Base-by-base conservation (phyloP, 805 yeast genomes). In the Ogataea angusta region DNA sequence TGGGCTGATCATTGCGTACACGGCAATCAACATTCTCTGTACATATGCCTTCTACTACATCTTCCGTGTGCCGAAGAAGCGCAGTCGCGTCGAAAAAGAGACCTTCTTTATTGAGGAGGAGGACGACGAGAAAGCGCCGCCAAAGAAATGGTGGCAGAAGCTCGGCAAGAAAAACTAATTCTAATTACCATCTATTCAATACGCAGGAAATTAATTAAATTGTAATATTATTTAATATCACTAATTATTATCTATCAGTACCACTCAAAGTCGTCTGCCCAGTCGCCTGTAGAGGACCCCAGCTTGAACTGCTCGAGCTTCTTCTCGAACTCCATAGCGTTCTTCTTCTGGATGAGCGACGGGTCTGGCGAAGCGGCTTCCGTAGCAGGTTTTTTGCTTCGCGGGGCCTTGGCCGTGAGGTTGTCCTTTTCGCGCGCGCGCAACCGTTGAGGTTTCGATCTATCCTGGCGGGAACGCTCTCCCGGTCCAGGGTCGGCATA, bases 21-120 rank as follows among this genome's bases (percentile, higher is more conserved):
- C 72, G 38, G 62, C 56, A 18, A 60, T 74, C 49, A 71, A 76
- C 51, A 46, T 62, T 13, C 5, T 34, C 3, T 38, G 62, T 33
- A 46, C 59, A 5, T 38, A 54, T 27, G 40, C 47, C 40, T 38
- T 56, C 42, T 71, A 70, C 55, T 71, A 82, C 80, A 53, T 75
- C 25, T 74, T 80, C 21, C 73, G 90, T 67, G 89, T 82, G 42
- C 90, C 90, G 31, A 81, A 80, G 54, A 42, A 37, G 34, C 22
- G 38, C 26, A 37, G 28, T 15, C 25, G 36, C 16, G 38, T 42
- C 2, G 31, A 36, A 24, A 15, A 31, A n/a, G 32, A 30, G n/a
- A 19, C 40, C 12, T 32, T 31, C 27, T 35, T 21, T 15, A 30
- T 13, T 4, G 40, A 19, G n/a, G 45, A 30, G 13, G 30, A 21